Percentiles rank a stretch among this genome's conserved stretches.
These are phyloP conservation scores for Solanum sejunctum DNA, from an alignment of 257 asterid species.

Conservation along the genomic window DNA sequence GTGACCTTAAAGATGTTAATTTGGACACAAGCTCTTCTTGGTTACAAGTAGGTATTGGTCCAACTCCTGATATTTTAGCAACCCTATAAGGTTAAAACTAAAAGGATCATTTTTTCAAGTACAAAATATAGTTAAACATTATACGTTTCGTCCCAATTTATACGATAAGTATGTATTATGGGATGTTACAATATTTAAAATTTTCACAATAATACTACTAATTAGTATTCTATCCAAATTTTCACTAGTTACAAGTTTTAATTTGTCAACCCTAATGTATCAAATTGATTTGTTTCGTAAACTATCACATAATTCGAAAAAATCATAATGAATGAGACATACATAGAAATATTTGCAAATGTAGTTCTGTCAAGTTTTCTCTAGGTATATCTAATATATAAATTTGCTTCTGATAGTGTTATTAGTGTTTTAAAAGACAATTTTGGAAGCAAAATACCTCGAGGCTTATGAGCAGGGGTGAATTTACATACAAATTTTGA, in stretches of 20 bases:
- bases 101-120: background rate
- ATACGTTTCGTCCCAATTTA: background rate
- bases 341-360: too few species aligned
- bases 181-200: background rate
- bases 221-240: background rate
- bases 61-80: slow-evolving; percentile 12
- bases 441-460: too few species aligned
- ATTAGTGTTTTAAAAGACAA: too few species aligned
- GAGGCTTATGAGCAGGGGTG: too few species aligned
- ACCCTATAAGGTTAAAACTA: background rate
- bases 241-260: background rate
- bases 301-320: too few species aligned
- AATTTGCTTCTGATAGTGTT: too few species aligned
- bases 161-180: background rate
- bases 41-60: slow-evolving; percentile 74
- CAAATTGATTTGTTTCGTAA: too few species aligned
- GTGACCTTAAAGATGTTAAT: slow-evolving; percentile 44
- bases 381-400: too few species aligned
- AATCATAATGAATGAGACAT: too few species aligned
- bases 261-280: background rate
- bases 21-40: slow-evolving; percentile 49
- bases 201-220: background rate
- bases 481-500: too few species aligned
- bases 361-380: too few species aligned
- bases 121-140: background rate